These are phyloP conservation scores for Plasmodium adleri DNA, from an alignment of 169 alveolate species.

Conservation along the genomic window DNA sequence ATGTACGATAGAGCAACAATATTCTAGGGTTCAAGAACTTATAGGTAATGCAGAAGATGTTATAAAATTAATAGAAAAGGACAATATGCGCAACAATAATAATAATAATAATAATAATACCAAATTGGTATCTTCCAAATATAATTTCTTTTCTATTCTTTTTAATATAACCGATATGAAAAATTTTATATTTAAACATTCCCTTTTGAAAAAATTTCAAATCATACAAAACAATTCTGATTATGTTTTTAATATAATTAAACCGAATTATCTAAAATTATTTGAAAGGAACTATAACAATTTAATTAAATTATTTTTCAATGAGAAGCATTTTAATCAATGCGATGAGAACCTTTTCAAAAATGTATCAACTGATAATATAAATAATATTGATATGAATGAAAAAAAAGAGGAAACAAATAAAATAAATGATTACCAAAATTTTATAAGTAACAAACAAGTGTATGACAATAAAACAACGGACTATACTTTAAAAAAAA, in stretches of 20 bases:
- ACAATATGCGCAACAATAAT: constrained; percentile 5
- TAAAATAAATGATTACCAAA: neutral
- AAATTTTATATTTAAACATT: constrained; percentile 33
- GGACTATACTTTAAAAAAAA: neutral
- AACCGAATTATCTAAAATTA: constrained; percentile 63
- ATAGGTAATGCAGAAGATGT: constrained; percentile 70
- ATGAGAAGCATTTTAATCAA: neutral
- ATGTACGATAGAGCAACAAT: constrained; percentile 68
- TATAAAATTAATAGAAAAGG: constrained; percentile 50
- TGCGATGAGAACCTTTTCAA: neutral
- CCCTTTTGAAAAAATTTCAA: constrained; percentile 53
- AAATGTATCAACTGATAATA: neutral
- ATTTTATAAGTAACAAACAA: neutral
- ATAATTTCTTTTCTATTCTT: neutral
- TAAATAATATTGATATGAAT: neutral
- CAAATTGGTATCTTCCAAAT: neutral
- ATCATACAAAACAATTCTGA: constrained; percentile 55
- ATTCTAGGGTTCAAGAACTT: constrained; percentile 71
- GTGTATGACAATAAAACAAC: neutral
- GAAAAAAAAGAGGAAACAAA: neutral
- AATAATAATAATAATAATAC: too few species aligned
- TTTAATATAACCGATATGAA: constrained; percentile 33
- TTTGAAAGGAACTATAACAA: constrained; percentile 70
- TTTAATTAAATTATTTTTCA: constrained; percentile 1
- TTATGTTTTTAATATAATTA: constrained; percentile 33